Percentiles rank a stretch among this genome's conserved stretches.
These are phyloP conservation scores for Cyberlindnera americana DNA, from an alignment of 805 yeast species.

Conservation along the genomic window DNA sequence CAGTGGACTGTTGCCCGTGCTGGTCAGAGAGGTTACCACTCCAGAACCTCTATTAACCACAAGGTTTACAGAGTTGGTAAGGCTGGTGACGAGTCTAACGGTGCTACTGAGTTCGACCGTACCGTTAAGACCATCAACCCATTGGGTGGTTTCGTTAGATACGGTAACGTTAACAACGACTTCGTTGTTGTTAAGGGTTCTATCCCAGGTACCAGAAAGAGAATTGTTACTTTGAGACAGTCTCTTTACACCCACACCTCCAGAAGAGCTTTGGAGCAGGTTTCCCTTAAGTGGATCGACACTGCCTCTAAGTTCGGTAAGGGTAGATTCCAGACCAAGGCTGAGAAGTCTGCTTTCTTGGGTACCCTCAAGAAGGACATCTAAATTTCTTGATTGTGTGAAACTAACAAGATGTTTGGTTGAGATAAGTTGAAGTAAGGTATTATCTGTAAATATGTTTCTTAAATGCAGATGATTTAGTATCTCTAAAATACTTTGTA, in stretches of 20 bases:
- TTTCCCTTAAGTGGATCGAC: conserved; percentile 98
- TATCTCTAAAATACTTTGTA: background rate
- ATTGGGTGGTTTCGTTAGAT: conserved; percentile 99
- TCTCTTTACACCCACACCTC: conserved; percentile 96
- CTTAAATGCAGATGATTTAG: conserved; percentile 5
- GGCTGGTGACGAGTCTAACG: conserved; percentile 91
- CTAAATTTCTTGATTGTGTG: conserved; percentile 33
- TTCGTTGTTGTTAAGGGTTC: conserved; percentile 97
- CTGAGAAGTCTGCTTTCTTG: conserved; percentile 99
- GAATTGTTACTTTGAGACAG: conserved; percentile 98
- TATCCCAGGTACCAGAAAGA: conserved; percentile 99
- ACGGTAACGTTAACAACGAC: conserved; percentile 98
- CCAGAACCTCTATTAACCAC: conserved; percentile 99
- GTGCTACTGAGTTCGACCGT: conserved; percentile 97
- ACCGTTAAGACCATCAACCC: conserved; percentile 99
- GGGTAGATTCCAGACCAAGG: conserved; percentile 99
- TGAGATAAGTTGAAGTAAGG: conserved; percentile 8
- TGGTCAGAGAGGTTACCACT: conserved; percentile 99
- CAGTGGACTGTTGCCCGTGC: conserved; percentile 99
- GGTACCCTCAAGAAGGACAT: conserved; percentile 99
- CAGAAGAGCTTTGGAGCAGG: conserved; percentile 96
- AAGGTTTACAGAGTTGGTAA: conserved; percentile 99
- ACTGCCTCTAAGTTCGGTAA: conserved; percentile 99
- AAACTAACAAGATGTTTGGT: conserved; percentile 4
- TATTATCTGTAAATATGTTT: conserved; percentile 4